Conservation (phyloP, 495 filamentous ascomycete species). For the Parmelia sp. region DNA sequence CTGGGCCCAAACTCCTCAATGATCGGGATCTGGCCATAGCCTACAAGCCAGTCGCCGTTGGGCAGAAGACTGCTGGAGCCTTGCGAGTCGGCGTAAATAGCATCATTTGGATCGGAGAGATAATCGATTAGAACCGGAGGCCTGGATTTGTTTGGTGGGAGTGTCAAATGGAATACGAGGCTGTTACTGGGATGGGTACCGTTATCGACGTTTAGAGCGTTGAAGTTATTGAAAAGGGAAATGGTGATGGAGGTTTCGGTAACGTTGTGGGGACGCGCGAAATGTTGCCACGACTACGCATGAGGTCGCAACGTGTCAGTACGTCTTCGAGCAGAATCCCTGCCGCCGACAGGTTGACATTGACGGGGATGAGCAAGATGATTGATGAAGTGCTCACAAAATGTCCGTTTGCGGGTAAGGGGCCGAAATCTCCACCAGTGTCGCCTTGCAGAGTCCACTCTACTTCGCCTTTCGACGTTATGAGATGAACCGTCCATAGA, state of each 20-base stretch:
- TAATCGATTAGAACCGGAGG: constrained; percentile 14
- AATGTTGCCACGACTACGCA: constrained; percentile 35
- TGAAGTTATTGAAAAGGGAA: constrained; percentile 37
- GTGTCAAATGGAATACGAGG: constrained; percentile 25
- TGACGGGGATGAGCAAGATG: no score
- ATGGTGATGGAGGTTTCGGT: constrained; percentile 32
- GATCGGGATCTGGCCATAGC: constrained; percentile 43
- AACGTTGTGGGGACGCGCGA: constrained; percentile 33
- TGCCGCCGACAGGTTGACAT: background rate
- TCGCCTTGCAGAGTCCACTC: constrained; percentile 40
- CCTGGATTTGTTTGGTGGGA: constrained; percentile 17
- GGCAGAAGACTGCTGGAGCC: constrained; percentile 43
- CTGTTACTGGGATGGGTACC: constrained; percentile 27
- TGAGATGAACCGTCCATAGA: constrained; percentile 34
- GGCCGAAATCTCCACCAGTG: constrained; percentile 39
- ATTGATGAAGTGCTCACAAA: constrained; percentile 16
- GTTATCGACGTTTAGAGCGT: constrained; percentile 25
- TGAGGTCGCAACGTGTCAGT: background rate
- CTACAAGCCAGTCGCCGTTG: constrained; percentile 43
- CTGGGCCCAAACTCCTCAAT: constrained; percentile 42
- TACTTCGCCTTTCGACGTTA: constrained; percentile 36
- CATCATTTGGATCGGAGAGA: constrained; percentile 26
- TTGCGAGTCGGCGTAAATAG: constrained; percentile 37
- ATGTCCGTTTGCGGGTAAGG: constrained; percentile 24
- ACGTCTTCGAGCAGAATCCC: background rate